Base-by-base conservation (phyloP, 176 grass and related monocot species). In the Phragmites australis region DNA sequence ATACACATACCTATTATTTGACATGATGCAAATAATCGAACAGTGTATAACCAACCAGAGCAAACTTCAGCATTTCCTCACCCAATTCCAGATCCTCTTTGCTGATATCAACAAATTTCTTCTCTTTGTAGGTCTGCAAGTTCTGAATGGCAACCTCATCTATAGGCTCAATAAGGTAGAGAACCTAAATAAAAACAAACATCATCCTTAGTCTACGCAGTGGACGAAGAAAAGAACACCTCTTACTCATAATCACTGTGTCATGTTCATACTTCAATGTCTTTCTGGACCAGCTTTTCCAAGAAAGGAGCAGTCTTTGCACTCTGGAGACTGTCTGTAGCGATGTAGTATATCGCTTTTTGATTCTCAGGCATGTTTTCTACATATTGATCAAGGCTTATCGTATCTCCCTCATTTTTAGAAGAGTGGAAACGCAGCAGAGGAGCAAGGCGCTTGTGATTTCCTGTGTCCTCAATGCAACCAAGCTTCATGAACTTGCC, bases 141-240 rank as follows among this genome's bases (percentile, higher is more conserved):
- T 93, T 97, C 85, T 97, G 90, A 34, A 97, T 97, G 64, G 93
- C 83, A 84, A 97, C 93, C 86, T 97, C 93, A 85, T 97, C 93
- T 48, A 97, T 97, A 32, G 93, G 88, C 77, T 97, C 90, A 52
- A 97, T 71, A 29, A 97, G 88, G 51, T 93, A 97, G 34, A 97
- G 76, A 67, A 97, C 88, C 88, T 97, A 81, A 75, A 60, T 70
- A 19, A 75, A 67, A 88, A 75, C 14, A 75, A 62, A 27, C 34
- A 72, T 31, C 64, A 45, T 27, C 18, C 3, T 80, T 6, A 84
- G 47, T 29, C 22, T 62, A 70, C 59, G 29, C 15, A 51, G 29
- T 40, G 11, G 22, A 78, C 71, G 31, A 62, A 75, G 47, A 3
- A 44, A 71, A 56, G 6, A 66, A 9, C 14, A 45, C 21, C 21